These are phyloP conservation scores for Yamadazyma oceani DNA, from an alignment of 1,139 yeast genomes.

Conservation along the genomic window DNA sequence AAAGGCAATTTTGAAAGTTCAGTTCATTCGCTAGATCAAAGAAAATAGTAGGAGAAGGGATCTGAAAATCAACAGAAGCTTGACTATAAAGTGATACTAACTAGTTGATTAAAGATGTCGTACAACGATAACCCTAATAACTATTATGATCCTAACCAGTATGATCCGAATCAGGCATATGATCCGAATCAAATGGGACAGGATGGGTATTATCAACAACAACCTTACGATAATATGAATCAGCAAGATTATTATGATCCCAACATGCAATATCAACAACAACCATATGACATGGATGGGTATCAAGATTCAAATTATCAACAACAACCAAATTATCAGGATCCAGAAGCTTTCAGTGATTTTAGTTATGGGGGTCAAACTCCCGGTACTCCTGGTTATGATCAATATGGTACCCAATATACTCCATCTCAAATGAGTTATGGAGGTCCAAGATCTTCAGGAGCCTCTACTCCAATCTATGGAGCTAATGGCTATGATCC, in stretches of 20 bases:
- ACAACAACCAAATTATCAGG: constrained; percentile 55
- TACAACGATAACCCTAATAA: constrained; percentile 48
- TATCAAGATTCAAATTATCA: constrained; percentile 41
- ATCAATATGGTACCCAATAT: constrained; percentile 76
- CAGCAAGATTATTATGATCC: constrained; percentile 46
- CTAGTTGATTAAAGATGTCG: constrained; percentile 39
- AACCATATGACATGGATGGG: constrained; percentile 50
- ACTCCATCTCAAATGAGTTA: constrained; percentile 78
- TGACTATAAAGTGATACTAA: constrained; percentile 19
- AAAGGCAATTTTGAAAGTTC: background rate
- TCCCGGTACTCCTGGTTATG: constrained; percentile 67
- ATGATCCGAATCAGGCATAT: constrained; percentile 35
- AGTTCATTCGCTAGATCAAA: background rate
- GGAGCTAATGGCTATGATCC: constrained; percentile 74
- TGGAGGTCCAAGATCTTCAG: constrained; percentile 83
- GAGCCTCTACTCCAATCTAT: constrained; percentile 94
- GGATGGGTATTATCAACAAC: constrained; percentile 51
- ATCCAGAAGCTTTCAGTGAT: constrained; percentile 77
- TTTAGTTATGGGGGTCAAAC: constrained; percentile 73
- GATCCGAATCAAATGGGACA: constrained; percentile 43
- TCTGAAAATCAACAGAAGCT: background rate
- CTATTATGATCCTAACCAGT: constrained; percentile 49
- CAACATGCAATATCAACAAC: constrained; percentile 55
- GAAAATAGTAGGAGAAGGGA: too few species aligned
- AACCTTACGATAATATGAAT: constrained; percentile 37